Evolutionary conservation across 2,329 filamentous ascomycete genomes (phyloP), one percentile per base, ranked within the genome.

Genomic region (Aureobasidium sp.): DNA sequence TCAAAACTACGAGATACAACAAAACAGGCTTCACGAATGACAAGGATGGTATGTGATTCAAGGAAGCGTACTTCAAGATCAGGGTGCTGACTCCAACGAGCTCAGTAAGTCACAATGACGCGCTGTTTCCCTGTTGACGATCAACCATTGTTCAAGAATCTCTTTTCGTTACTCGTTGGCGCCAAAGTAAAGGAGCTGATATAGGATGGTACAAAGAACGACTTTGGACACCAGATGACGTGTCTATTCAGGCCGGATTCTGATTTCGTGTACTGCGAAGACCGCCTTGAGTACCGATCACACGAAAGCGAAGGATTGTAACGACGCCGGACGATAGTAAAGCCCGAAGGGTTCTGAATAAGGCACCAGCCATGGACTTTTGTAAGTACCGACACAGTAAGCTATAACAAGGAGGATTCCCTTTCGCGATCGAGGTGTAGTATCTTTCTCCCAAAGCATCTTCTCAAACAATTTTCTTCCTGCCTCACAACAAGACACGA

Each of bases 311-410:
- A 36, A 53, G 34, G 34, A 39, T 37, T 13, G 17, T 26, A 57
- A 32, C 41, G 41, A 34, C 39, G 32, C 7, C 55, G 55, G 55
- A 23, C 55, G 41, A 58, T 58, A 58, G n/a, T 29, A 58, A 58
- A 5, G 37, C 29, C 55, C 55, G 55, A 36, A 58, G 55, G 42
- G 12, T 48, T 48, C 20, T 58, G 55, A 27, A 27, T 47, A 5
- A 13, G 13, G 36, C 50, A 23, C 12, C 34, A 41, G 12, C 12
- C 7, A 48, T 58, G 55, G 55, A 20, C 6, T 15, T 58, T 48
- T 47, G 42, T 58, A 37, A 58, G 55, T 57, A 36, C 53, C 53
- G 53, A 57, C 23, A 39, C n/a, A 34, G 9, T 15, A 10, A 29
- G 8, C 8, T 55, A 55, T 20, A 55, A 41, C 13, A 23, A 17